Percentiles rank a stretch among this genome's conserved stretches.
phyloP scores from a whole-genome alignment of 1,139 yeast species.

The Candida labiduridarum region DNA sequence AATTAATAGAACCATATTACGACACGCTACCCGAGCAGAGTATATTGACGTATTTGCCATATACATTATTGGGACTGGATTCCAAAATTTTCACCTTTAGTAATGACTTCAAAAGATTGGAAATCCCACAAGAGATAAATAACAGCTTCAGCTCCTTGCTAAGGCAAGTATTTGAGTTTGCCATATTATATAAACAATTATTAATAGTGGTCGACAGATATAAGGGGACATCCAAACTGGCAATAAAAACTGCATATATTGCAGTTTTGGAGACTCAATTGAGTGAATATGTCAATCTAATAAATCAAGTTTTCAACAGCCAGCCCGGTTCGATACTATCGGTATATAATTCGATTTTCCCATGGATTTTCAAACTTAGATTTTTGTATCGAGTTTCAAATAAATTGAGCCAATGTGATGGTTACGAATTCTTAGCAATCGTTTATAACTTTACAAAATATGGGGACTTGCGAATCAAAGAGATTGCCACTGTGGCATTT shows the following conservation, averaged over 20 bases:
- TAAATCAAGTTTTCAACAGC: constrained; percentile 51
- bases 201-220: constrained; percentile 30
- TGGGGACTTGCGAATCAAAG: constrained; percentile 61
- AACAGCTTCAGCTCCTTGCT: constrained; percentile 62
- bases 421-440: constrained; percentile 59
- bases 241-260: constrained; percentile 65
- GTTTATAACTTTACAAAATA: constrained; percentile 55
- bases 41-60: constrained; percentile 61
- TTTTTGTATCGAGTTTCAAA: constrained; percentile 49
- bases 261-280: constrained; percentile 59
- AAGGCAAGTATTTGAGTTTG: constrained; percentile 69
- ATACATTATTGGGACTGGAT: constrained; percentile 72
- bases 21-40: constrained; percentile 46
- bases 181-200: constrained; percentile 60
- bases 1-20: constrained; percentile 35
- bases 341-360: constrained; percentile 46
- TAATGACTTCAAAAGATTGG: constrained; percentile 29
- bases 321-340: constrained; percentile 38
- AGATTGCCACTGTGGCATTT: constrained; percentile 49
- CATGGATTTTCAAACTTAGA: constrained; percentile 56
- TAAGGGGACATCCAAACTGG: constrained; percentile 39
- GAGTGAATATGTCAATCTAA: constrained; percentile 52
- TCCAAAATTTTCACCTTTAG: constrained; percentile 60
- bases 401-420: constrained; percentile 37
- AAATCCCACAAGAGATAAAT: constrained; percentile 56